Conservation (phyloP, 1,284 basidiomycete genomes). For the Trichosporon faecale region DNA sequence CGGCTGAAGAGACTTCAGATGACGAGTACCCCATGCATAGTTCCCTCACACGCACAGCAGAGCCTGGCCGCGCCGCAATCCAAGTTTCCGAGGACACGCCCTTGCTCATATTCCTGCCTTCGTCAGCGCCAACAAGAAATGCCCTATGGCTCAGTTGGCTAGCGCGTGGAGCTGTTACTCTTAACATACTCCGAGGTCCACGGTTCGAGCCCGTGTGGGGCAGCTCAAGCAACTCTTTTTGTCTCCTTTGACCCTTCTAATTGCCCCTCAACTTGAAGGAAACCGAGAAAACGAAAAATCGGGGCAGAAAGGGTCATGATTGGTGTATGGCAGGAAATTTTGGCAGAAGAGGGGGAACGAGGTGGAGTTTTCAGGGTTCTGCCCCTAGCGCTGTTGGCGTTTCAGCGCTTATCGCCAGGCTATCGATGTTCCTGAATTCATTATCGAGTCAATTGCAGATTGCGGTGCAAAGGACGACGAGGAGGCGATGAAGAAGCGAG, state of each 20-base stretch:
- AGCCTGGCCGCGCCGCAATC: background rate
- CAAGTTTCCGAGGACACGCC: background rate
- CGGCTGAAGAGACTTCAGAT: no score
- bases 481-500: background rate
- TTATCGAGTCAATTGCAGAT: no score
- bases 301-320: background rate
- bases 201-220: slow-evolving; percentile 11
- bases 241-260: background rate
- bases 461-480: background rate
- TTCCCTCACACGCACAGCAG: no score
- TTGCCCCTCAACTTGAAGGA: background rate
- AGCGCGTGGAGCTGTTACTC: slow-evolving; percentile 9
- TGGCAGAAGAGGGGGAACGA: background rate
- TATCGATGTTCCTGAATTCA: no score
- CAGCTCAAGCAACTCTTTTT: slow-evolving; percentile 3
- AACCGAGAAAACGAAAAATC: background rate
- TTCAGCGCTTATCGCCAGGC: background rate
- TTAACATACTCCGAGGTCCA: slow-evolving; percentile 7
- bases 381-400: background rate
- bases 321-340: background rate
- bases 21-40: no score
- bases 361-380: background rate
- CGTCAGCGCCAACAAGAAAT: background rate
- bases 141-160: slow-evolving; percentile 12
- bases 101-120: background rate